phyloP scores from a whole-genome alignment of 345 rosid genomes.

The Hibiscus trionum region DNA sequence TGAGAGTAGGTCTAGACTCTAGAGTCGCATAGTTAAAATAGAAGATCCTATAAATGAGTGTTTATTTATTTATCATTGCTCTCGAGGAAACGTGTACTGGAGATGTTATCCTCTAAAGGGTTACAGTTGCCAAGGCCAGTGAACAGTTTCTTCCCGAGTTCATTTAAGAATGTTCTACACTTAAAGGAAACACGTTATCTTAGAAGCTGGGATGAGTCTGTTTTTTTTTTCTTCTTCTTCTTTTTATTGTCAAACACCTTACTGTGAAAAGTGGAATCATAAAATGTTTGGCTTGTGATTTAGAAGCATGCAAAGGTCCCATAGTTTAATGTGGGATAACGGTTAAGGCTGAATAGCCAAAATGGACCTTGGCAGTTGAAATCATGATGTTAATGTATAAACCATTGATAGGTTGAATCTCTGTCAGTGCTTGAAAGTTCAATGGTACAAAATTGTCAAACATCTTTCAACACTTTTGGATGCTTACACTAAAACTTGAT shows the following conservation, averaged over 20 bases:
- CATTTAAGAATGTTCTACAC: background rate
- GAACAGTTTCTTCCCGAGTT: background rate
- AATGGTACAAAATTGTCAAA: background rate
- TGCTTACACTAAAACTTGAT: background rate
- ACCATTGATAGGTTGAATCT: background rate
- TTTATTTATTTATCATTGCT: background rate
- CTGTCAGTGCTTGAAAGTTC: background rate
- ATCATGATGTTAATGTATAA: background rate
- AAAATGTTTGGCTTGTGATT: background rate
- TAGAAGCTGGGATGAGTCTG: background rate
- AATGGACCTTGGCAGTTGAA: background rate
- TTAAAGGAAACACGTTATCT: background rate
- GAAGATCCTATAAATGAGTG: background rate
- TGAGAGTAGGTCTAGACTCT: background rate
- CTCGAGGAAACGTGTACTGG: background rate
- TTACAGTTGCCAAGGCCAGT: background rate
- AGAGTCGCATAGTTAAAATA: background rate
- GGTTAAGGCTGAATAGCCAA: background rate
- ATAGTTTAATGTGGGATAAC: too few species aligned
- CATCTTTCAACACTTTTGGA: too few species aligned
- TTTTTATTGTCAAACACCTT: too few species aligned
- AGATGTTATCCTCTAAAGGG: background rate
- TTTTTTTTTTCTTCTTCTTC: background rate
- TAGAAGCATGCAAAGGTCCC: background rate
- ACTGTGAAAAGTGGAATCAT: too few species aligned